Percentiles rank a stretch among this genome's conserved stretches.
Evolutionary conservation across 768 basidiomycete species (phyloP).

Genomic region (Suillus tomentosus): DNA sequence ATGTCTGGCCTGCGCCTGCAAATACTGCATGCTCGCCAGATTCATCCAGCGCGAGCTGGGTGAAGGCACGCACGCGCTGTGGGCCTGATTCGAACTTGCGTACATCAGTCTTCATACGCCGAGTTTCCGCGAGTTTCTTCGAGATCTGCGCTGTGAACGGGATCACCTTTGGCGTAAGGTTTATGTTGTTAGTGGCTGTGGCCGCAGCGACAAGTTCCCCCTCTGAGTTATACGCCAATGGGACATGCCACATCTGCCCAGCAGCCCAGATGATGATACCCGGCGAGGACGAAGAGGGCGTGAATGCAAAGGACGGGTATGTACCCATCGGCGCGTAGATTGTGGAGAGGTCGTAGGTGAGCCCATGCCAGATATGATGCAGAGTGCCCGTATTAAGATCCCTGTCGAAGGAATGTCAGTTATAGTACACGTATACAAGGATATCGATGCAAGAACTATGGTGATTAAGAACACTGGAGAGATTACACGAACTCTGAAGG

Average conservation of each 20-base stretch:
- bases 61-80: constrained; percentile 63
- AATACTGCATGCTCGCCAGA: constrained; percentile 57
- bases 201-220: constrained; percentile 51
- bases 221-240: constrained; percentile 48
- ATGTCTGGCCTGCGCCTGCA: constrained; percentile 69
- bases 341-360: constrained; percentile 64
- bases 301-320: constrained; percentile 75
- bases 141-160: constrained; percentile 65
- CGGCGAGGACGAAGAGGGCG: constrained; percentile 51
- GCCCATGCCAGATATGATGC: constrained; percentile 65
- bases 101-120: constrained; percentile 49
- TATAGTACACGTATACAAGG: background rate
- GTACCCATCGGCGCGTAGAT: constrained; percentile 80
- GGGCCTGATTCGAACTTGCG: constrained; percentile 53
- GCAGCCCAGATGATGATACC: constrained; percentile 71
- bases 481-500: background rate
- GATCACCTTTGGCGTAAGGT: constrained; percentile 44
- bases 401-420: constrained; percentile 36
- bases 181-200: background rate
- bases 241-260: constrained; percentile 66
- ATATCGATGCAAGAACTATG: background rate
- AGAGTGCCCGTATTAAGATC: constrained; percentile 68
- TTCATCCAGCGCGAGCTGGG: constrained; percentile 59
- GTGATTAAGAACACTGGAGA: background rate
- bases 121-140: constrained; percentile 66